These are phyloP conservation scores for Castanospermum australe DNA, from an alignment of 306 rosid species.

Conservation along the genomic window DNA sequence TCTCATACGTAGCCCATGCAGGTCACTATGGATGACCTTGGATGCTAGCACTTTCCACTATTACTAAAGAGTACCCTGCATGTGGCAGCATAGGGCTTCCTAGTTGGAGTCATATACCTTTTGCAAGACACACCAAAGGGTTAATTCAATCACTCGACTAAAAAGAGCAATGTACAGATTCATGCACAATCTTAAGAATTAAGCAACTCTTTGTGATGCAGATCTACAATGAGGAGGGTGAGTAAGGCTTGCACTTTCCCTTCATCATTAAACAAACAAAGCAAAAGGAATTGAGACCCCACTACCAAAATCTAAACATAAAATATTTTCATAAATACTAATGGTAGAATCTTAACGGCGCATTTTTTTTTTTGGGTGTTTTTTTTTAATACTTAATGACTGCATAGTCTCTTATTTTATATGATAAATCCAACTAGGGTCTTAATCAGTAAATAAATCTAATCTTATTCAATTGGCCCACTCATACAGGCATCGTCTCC, in stretches of 20 bases:
- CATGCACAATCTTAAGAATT: constrained; percentile 32
- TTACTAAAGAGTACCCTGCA: constrained; percentile 9
- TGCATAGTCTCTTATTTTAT: neutral
- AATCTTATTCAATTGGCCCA: neutral
- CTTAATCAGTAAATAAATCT: neutral
- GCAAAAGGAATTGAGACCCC: neutral
- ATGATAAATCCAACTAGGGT: neutral
- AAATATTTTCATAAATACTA: neutral
- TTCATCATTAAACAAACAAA: neutral
- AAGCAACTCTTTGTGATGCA: constrained; percentile 25
- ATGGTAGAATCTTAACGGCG: neutral
- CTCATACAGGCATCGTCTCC: neutral
- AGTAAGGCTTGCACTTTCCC: neutral
- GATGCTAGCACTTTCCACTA: constrained; percentile 3
- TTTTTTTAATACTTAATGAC: neutral
- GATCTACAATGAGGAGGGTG: neutral
- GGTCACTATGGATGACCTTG: neutral
- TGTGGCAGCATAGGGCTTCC: constrained; percentile 22
- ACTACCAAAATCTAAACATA: neutral
- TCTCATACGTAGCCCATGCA: neutral
- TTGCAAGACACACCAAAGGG: constrained; percentile 6
- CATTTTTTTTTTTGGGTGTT: neutral
- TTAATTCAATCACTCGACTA: constrained; percentile 4
- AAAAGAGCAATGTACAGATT: neutral
- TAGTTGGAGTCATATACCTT: constrained; percentile 22